Evolutionary conservation across 768 basidiomycete species (phyloP).

Genomic region (Russula vinacea): DNA sequence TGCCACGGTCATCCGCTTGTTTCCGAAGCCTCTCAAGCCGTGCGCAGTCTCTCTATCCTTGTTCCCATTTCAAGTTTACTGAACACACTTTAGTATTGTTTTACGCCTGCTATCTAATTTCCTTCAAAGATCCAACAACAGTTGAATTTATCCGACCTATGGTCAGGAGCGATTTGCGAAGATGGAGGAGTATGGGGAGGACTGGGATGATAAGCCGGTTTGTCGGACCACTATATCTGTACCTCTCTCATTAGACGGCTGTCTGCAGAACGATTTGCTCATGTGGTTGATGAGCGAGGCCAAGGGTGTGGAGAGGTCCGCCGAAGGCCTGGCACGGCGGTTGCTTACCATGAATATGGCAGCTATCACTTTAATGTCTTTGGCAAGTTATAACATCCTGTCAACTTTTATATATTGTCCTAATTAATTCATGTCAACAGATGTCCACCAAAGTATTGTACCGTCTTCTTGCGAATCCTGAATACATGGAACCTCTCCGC

Average conservation of each 20-base stretch:
- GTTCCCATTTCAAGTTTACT: neutral
- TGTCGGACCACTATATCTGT: neutral
- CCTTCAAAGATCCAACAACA: neutral
- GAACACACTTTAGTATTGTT: neutral
- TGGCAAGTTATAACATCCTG: too few relatives aligned
- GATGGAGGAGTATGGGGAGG: neutral
- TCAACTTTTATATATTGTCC: neutral
- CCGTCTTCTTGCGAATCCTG: slow-evolving; percentile 30
- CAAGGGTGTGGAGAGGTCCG: too few relatives aligned
- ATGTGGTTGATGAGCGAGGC: too few relatives aligned
- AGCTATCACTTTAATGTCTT: too few relatives aligned
- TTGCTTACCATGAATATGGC: too few relatives aligned
- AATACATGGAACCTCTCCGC: slow-evolving; percentile 32
- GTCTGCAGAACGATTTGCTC: too few relatives aligned
- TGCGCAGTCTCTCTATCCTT: slow-evolving; percentile 31
- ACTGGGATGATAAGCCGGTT: slow-evolving; percentile 7
- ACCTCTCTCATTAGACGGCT: slow-evolving; percentile 4
- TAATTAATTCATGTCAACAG: neutral
- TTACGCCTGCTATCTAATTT: neutral
- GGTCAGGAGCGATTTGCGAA: slow-evolving; percentile 8
- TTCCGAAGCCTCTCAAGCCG: slow-evolving; percentile 47
- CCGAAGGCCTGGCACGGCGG: too few relatives aligned
- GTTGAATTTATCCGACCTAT: too few relatives aligned
- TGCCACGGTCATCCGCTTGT: slow-evolving; percentile 37
- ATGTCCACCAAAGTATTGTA: slow-evolving; percentile 25